Evolutionary conservation across 192 early-diverging fungal species (phyloP), one percentile per base, ranked within the genome.

Genomic region (Podila horticola): DNA sequence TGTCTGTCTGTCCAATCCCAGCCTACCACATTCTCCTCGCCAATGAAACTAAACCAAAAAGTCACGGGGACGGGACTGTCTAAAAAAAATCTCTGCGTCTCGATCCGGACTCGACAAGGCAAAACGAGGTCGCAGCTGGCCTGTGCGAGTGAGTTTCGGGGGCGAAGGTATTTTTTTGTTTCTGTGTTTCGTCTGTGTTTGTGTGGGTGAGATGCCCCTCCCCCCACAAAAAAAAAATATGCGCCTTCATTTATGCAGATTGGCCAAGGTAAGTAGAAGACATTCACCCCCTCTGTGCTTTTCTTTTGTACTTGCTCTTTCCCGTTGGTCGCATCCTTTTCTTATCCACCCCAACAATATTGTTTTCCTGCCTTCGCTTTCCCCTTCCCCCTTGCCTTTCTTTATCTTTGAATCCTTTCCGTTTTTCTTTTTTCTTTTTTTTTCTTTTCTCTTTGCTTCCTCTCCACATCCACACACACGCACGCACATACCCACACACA

Each of bases 341-440:
- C n/a, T 55, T 45, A 45, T 55, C 52, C 52, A 55, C 20, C 52
- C 52, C n/a, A 55, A 55, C 52, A n/a, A 24, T n/a, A n/a, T 55
- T 24, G 52, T 6, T 17, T 26, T 55, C 4, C 19, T 52, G 50
- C 50, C n/a, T 52, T 52, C 7, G 0, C 24, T 55, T 55, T 55
- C 50, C n/a, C 50, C 24, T 55, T 55, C 3, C 41, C 15, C 24
- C 9, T 26, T 55, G 20, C 19, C 11, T n/a, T 55, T 22, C n/a
- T 55, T 9, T n/a, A 10, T 26, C 12, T n/a, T 17, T n/a, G 15
- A 45, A 0, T 7, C 41, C 41, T 55, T 55, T 55, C 34, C 34
- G 9, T 22, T 24, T 55, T 52, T 2, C 19, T 52, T 52, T 52
- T 52, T 26, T 15, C 19, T 19, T 13, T 59, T 34, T 41, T 13